Base-by-base conservation (phyloP, 176 grass and related monocot species). In the Juncus inflexus region DNA sequence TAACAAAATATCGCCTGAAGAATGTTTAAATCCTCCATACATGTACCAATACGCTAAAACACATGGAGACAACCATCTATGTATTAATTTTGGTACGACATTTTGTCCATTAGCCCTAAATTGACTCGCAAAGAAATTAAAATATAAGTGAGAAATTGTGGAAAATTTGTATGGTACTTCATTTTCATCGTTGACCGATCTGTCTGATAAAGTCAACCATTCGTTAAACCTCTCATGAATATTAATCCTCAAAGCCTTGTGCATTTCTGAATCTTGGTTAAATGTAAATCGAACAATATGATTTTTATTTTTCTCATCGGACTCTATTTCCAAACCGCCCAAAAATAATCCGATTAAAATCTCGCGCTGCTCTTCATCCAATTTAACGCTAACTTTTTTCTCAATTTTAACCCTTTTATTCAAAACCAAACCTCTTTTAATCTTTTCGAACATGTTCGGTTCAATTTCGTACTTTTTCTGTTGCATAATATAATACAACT, bases 11-110 rank as follows among this genome's bases (percentile, higher is more conserved):
- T 99, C 94, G 79, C 85, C 88, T 47, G 94, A 92, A 4, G 70
- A 69, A 19, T 79, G 78, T 64, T 75, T 92, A 58, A 89, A 76
- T 28, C 94, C 89, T 70, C 83, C 94, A 82, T 84, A 92, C 94
- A 92, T 92, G 69, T 90, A 99, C 94, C 89, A 92, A 61, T 99
- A 99, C 60, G 94, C 94, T 11, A 99, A 68, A 75, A 92, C 75
- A 63, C 89, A 81, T 70, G 89, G 72, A 40, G 88, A 86, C 41
- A 99, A 71, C 89, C 89, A 99, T 72, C 94, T 86, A 35, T 99
- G 89, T 36, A 84, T 78, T 79, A 99, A 85, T 80, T 84, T 92
- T 12, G 94, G 94, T 58, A 92, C 70, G 65, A 71, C 55, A 4
- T 72, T 75, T 64, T 70, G 80, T 5, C 80, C 75, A 58, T 90